Percentiles rank a stretch among this genome's conserved stretches.
phyloP scores from a whole-genome alignment of 2,329 filamentous ascomycete species.

The Phaeosphaeriaceae sp. region DNA sequence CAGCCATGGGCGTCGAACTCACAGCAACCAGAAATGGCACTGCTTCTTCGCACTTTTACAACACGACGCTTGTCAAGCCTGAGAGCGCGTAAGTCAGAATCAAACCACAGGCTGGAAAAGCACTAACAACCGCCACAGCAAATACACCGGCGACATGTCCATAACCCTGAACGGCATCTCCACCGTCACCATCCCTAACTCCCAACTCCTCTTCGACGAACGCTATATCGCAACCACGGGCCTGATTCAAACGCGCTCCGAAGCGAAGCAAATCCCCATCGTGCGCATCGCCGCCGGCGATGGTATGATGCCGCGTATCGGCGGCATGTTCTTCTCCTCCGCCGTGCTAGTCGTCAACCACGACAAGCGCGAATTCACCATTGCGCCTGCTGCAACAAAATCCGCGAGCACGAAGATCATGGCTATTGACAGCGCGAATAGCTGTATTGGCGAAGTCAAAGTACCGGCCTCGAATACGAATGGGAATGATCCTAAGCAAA shows the following conservation, averaged over 20 bases:
- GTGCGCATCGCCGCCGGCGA: slow-evolving; percentile 5
- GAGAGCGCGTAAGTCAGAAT: slow-evolving; percentile 5
- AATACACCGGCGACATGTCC: slow-evolving; percentile 4
- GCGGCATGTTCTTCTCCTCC: slow-evolving; percentile 13
- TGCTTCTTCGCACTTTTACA: slow-evolving; percentile 4
- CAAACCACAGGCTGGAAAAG: no score
- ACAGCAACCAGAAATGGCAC: slow-evolving; percentile 5
- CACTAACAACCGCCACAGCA: slow-evolving; percentile 2
- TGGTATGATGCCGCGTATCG: slow-evolving; percentile 10
- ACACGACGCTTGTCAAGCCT: slow-evolving; percentile 6
- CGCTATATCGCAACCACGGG: slow-evolving; percentile 5
- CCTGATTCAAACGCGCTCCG: background rate
- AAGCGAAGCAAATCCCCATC: slow-evolving; percentile 8
- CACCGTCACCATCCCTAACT: slow-evolving; percentile 8
- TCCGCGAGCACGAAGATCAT: slow-evolving; percentile 5
- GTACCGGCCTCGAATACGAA: background rate
- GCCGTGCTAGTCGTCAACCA: slow-evolving; percentile 14
- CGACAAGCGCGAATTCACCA: slow-evolving; percentile 13
- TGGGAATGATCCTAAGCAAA: background rate
- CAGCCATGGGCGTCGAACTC: slow-evolving; percentile 7
- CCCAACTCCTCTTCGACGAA: slow-evolving; percentile 14
- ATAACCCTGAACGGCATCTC: slow-evolving; percentile 1
- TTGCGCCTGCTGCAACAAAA: slow-evolving; percentile 3
- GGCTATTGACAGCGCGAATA: slow-evolving; percentile 7
- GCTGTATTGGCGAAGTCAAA: slow-evolving; percentile 2